Evolutionary conservation across 2,329 filamentous ascomycete genomes (phyloP), one percentile per base, ranked within the genome.

Genomic region (Microdochium paspali): DNA sequence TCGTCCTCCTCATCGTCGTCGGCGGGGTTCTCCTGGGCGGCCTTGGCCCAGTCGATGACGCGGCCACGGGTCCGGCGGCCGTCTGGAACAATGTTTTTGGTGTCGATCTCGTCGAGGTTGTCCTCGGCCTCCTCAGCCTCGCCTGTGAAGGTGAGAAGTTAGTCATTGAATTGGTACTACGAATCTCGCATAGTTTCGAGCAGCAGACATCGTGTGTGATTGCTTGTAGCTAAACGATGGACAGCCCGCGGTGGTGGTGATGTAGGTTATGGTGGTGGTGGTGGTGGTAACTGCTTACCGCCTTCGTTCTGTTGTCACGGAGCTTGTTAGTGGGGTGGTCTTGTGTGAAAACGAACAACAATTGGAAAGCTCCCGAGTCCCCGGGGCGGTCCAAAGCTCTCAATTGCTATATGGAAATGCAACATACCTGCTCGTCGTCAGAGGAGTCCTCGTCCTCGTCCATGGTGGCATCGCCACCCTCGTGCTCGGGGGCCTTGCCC

Each of bases 31-130:
- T 95, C 82, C 68, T 86, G 77, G 24, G 88, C 89, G 20, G 90
- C 90, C 73, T 95, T 90, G 60, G 86, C 85, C 70, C 88, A 97
- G 76, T 97, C 88, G 65, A 97, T 96, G 61, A 83, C 78, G 68
- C 88, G 87, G 63, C 90, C 90, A 61, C 91, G 91, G 53, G 91
- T 97, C 67, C 93, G 91, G 59, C 84, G 80, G 53, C 84, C 84
- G 54, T 76, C 78, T 50, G 71, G 66, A 62, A 97, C 82, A 66
- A 97, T 95, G 77, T 97, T 97, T 65, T 80, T 79, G 49, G 80
- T 73, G 64, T 95, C 88, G 65, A 98, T 96, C 70, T 91, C 90
- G 64, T 94, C 87, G 76, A 95, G 80, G 67, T 87, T 85, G 61
- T 88, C 77, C 50, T 87, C 84, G 47, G 90, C 88, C 42, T 86